Base-by-base conservation (phyloP, 495 filamentous ascomycete species). In the Lepraria neglecta region DNA sequence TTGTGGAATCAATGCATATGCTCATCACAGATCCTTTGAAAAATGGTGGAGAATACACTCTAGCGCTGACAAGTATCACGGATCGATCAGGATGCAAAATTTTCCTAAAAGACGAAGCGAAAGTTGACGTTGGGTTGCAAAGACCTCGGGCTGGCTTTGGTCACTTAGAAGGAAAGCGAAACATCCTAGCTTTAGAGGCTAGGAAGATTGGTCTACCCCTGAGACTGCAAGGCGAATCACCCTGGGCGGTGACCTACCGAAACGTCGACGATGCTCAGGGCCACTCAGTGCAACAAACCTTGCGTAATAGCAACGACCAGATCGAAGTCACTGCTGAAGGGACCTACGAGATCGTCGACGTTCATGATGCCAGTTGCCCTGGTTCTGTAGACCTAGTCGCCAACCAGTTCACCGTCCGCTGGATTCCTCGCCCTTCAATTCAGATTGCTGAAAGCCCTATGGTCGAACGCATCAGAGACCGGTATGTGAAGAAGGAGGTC, bases 41-140 rank as follows among this genome's bases (percentile, higher is more conserved):
- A 4, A 82, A 83, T 61, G 94, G 94, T 55, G 94, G 94, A 53
- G 90, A 96, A 66, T 95, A 97, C 70, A 87, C 85, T 11, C 70
- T 98, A 40, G 84, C 89, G 19, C 74, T 98, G 56, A 87, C 84
- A 15, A 91, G 84, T 60, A 81, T 97, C 38, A 90, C 91, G 67
- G 94, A 97, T 71, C 86, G 84, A 68, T 84, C 85, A 52, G 86
- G 84, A 50, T 98, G 94, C 75, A 91, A 91, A 65, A 87, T 87
- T 53, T 85, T 85, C 65, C 69, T 97, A 45, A 87, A 90, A 66
- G 86, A 89, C 31, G 90, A 88, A 68, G 77, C 84, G 53, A 92
- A 87, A 70, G 87, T 97, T 64, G 81, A 85, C 15, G 94, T 96
- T 33, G 82, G 90, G 27, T 88, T 89, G 59, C 91, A 96, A 72